Base-by-base conservation (phyloP, 345 rosid genomes). In the Erucastrum elatum region DNA sequence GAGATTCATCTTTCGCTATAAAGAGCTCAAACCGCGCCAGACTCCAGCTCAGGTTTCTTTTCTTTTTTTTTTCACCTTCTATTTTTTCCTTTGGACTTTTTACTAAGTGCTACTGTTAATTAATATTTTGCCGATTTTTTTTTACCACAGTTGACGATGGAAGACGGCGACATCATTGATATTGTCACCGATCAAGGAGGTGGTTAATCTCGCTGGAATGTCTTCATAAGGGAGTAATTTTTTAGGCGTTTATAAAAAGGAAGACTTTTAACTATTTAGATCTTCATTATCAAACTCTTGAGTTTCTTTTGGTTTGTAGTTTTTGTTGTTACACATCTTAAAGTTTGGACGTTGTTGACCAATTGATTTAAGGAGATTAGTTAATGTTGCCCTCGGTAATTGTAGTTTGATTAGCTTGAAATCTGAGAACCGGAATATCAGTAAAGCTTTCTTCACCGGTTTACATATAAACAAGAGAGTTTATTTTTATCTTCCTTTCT, bases 1-100 rank as follows among this genome's bases (percentile, higher is more conserved):
- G 16, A 83, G 87, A 31, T 87, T 88, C 82, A 6, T 87, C 53
- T 87, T 68, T 37, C 77, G 84, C 61, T 59, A 70, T 31, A 86
- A 78, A 12, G 10, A 58, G 5, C 76, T 88, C 74, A 85, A 84
- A 16, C 74, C 53, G 5, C 53, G 53, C 4, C 15, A 12, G 5
- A 44, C 68, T 37, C 58, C 53, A 12, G 61, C 66, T 56, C 84
- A 86, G 89, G 91, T 88, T 9, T 35, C 10, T 9, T 41, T 51
- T 21, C 21, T 51, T n/a, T 4, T 29, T 29, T 29, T 29, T 29
- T 29, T 29, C 0, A 51, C 25, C 21, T 2, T 16, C 8, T 29
- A 2, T 5, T 62, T 51, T 51, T 58, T 31, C 4, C 3, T 63
- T 63, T 63, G 2, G n/a, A 33, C 35, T 31, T 64, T 34, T 34